Evolutionary conservation across 495 filamentous ascomycete species (phyloP), one percentile per base, ranked within the genome.

Genomic region (Penicillium longicatenatum): DNA sequence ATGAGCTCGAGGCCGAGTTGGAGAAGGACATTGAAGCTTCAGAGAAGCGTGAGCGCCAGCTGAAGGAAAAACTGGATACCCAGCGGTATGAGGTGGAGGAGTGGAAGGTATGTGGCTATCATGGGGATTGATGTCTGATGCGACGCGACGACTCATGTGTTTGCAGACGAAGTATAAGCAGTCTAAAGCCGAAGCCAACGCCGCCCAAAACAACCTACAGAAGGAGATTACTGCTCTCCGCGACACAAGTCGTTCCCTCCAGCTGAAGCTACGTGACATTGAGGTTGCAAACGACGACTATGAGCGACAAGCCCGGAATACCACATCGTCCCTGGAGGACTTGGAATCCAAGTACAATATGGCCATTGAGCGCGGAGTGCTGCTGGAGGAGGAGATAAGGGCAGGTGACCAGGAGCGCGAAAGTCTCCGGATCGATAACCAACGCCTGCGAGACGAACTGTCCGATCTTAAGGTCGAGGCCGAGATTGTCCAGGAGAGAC

Each of bases 201-300:
- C 81, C 26, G 92, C 89, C 31, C 95, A 98, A 70, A 92, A 88
- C 66, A 79, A 77, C 5, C 82, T 98, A 50, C 93, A 98, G 75
- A 98, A 97, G 75, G 94, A 98, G 74, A 91, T 98, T 60, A 98
- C 94, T 6, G 86, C 81, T 8, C 80, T 98, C 57, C 88, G 94
- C 59, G 93, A 98, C 43, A 67, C 85, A 20, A 93, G 91, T 69
- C 80, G 95, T 60, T 86, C 89, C 20, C 69, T 97, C 46, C 88
- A 93, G 65, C 78, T 96, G 44, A 89, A 82, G 70, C 73, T 98
- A 49, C 86, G 94, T 56, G 95, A 98, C 66, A 97, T 94, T 58
- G 94, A 98, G 71, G 95, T 98, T 33, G 89, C 89, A 60, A 98
- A 98, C 73, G 94, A 98, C 81, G 94, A 98, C 70, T 97, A 92